Evolutionary conservation across 1,284 basidiomycete genomes (phyloP).

Genomic region (Leccinum subrobustum): DNA sequence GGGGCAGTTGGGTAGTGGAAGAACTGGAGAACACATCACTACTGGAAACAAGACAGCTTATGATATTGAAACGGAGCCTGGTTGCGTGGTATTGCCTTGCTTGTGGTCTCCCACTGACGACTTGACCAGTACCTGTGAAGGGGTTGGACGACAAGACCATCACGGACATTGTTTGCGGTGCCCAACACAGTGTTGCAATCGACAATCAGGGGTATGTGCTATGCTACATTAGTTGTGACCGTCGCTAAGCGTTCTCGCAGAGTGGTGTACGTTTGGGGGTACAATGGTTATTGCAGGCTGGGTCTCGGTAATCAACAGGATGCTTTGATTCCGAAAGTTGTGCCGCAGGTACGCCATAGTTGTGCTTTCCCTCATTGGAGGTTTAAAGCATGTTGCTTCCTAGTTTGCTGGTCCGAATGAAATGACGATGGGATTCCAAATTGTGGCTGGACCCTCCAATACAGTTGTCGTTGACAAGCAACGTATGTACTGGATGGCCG

Average conservation of each 20-base stretch:
- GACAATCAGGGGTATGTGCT: conserved; percentile 66
- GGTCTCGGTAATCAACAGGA: conserved; percentile 86
- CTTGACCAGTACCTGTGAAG: conserved; percentile 59
- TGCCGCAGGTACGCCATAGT: conserved; percentile 58
- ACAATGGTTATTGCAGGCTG: conserved; percentile 79
- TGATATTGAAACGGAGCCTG: conserved; percentile 75
- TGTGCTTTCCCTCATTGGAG: background rate
- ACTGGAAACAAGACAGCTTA: conserved; percentile 81
- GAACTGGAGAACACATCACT: conserved; percentile 85
- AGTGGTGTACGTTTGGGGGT: conserved; percentile 85
- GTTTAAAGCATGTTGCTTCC: background rate
- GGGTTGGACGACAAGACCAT: conserved; percentile 76
- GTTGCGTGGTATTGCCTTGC: conserved; percentile 39
- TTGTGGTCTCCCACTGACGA: conserved; percentile 10
- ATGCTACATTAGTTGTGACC: background rate
- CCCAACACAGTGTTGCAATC: conserved; percentile 83
- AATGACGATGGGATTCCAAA: conserved; percentile 57
- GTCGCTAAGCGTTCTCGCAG: conserved; percentile 29
- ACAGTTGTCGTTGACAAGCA: conserved; percentile 84
- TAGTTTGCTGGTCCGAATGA: conserved; percentile 75
- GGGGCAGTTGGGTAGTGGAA: conserved; percentile 90
- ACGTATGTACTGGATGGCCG: conserved; percentile 82
- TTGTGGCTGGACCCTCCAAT: conserved; percentile 82
- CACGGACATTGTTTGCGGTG: conserved; percentile 79
- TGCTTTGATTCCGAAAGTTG: conserved; percentile 68